Conservation (phyloP, 345 rosid species). For the Citrus sinensis region DVS_A1.0 CM039167.1:6783501-6784000, state of each 20-base stretch:
- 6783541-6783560: constrained; percentile 94
- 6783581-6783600: constrained; percentile 89
- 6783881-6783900: constrained; percentile 15
- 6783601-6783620: constrained; percentile 92
- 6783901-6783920: constrained; percentile 20
- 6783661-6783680: neutral
- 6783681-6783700: constrained; percentile 8
- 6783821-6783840: constrained; percentile 3
- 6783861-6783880: constrained; percentile 19
- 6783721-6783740: constrained; percentile 87
- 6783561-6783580: constrained; percentile 78
- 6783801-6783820: constrained; percentile 66
- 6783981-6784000: constrained; percentile 26
- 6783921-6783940: constrained; percentile 29
- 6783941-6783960: constrained; percentile 49
- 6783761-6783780: constrained; percentile 86
- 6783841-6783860: constrained; percentile 14
- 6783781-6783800: constrained; percentile 97
- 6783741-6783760: constrained; percentile 93
- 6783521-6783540: constrained; percentile 78
- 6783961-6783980: constrained; percentile 80
- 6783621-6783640: constrained; percentile 42
- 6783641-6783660: neutral
- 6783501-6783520: constrained; percentile 89
- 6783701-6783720: constrained; percentile 92